phyloP scores from a whole-genome alignment of 805 yeast species.

The Naumovozyma dairenensis region DNA sequence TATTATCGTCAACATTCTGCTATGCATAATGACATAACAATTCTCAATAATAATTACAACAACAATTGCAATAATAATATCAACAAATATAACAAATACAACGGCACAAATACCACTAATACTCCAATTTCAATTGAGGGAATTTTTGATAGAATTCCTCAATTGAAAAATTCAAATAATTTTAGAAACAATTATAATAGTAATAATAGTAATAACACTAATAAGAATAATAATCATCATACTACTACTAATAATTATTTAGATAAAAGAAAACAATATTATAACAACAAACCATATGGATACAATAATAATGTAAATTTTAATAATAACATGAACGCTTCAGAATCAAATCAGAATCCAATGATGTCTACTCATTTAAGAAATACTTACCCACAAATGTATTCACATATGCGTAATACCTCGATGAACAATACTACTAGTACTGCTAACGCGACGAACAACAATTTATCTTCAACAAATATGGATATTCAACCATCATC shows the following conservation, averaged over 20 bases:
- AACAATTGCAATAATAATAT: conserved; percentile 5
- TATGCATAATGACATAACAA: conserved; percentile 1
- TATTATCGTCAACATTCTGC: conserved; percentile 1
- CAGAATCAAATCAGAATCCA: conserved; percentile 7
- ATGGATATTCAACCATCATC: no score
- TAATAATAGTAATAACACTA: no score
- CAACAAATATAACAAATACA: conserved; percentile 3
- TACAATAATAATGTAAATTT: no score
- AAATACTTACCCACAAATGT: conserved; percentile 19
- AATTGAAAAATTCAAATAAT: no score
- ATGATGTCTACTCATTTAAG: conserved; percentile 15
- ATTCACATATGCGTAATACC: conserved; percentile 7
- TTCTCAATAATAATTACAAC: conserved; percentile 3
- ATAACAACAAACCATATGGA: background rate
- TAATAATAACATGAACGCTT: no score
- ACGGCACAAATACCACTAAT: background rate
- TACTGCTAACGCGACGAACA: no score
- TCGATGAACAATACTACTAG: conserved; percentile 6
- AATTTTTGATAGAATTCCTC: background rate
- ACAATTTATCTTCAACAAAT: no score
- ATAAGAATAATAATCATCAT: no score
- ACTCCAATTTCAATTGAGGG: conserved; percentile 1
- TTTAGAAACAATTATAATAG: no score
- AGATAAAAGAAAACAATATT: background rate
- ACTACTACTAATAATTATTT: background rate